Conservation (phyloP, 345 rosid species). For the Arabidopsis suecica region DNA sequence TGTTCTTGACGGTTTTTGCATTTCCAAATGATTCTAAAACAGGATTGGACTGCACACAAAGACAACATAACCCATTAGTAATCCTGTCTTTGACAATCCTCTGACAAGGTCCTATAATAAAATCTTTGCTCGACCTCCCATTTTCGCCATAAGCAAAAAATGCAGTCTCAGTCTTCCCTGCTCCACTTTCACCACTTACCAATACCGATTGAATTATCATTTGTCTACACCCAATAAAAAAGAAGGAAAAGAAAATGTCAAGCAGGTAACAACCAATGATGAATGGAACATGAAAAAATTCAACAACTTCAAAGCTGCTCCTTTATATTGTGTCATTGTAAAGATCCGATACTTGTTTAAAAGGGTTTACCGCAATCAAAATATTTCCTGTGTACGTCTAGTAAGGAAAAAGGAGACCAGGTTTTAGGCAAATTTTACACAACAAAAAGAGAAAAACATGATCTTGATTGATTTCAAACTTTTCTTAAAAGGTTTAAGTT, state of each 20-base stretch:
- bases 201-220: conserved; percentile 94
- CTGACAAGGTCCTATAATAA: no score
- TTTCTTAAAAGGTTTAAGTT: no score
- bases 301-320: conserved; percentile 85
- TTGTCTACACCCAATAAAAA: conserved; percentile 52
- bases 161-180: conserved; percentile 98
- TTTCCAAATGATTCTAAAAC: conserved; percentile 98
- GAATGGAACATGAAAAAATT: neutral
- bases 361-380: conserved; percentile 96
- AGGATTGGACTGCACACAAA: conserved; percentile 85
- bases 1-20: conserved; percentile 96
- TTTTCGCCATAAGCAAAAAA: no score
- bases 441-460: neutral
- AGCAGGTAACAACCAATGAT: conserved; percentile 15
- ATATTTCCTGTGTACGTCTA: conserved; percentile 96
- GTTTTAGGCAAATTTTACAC: conserved; percentile 11
- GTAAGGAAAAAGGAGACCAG: conserved; percentile 17
- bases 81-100: no score
- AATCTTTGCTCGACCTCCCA: no score
- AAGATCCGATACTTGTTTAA: conserved; percentile 79
- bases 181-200: conserved; percentile 99
- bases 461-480: no score
- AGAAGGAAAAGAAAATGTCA: conserved; percentile 9
- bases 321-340: conserved; percentile 87
- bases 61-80: conserved; percentile 24